phyloP scores from a whole-genome alignment of 2,329 filamentous ascomycete species.

The Harringtonia aguacate region DNA sequence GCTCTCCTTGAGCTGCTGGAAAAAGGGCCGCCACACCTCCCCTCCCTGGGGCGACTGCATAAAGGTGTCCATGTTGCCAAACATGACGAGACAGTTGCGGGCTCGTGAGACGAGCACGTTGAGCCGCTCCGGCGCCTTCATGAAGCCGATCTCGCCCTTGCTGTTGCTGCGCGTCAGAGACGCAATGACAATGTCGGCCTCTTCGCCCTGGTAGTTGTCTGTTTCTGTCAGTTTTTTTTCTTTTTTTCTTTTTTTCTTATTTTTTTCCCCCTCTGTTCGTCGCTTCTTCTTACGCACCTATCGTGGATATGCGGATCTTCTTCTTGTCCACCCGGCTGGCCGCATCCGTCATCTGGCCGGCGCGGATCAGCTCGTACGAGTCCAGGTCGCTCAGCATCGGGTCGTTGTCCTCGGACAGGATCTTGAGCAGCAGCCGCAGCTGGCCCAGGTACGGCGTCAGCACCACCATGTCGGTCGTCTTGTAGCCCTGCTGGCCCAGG shows the following conservation, averaged over 20 bases:
- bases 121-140: slow-evolving; percentile 52
- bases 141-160: slow-evolving; percentile 57
- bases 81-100: slow-evolving; percentile 53
- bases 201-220: slow-evolving; percentile 75
- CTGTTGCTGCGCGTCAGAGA: slow-evolving; percentile 59
- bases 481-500: slow-evolving; percentile 61
- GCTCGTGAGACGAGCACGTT: slow-evolving; percentile 63
- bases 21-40: slow-evolving; percentile 43
- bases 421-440: slow-evolving; percentile 43
- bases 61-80: slow-evolving; percentile 61
- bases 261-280: no score
- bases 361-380: slow-evolving; percentile 25
- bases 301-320: slow-evolving; percentile 53
- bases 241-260: no score
- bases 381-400: slow-evolving; percentile 60
- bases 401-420: slow-evolving; percentile 42
- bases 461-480: slow-evolving; percentile 52
- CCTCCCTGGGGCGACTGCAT: slow-evolving; percentile 16
- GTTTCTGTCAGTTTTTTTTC: not conserved
- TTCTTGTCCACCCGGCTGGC: slow-evolving; percentile 39
- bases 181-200: slow-evolving; percentile 60
- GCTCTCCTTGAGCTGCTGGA: slow-evolving; percentile 41
- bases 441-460: slow-evolving; percentile 66
- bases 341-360: slow-evolving; percentile 48
- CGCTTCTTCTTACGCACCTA: slow-evolving; percentile 41